These are phyloP conservation scores for Carex pumila DNA, from an alignment of 176 grass and related monocot species.

Conservation along the genomic window DNA sequence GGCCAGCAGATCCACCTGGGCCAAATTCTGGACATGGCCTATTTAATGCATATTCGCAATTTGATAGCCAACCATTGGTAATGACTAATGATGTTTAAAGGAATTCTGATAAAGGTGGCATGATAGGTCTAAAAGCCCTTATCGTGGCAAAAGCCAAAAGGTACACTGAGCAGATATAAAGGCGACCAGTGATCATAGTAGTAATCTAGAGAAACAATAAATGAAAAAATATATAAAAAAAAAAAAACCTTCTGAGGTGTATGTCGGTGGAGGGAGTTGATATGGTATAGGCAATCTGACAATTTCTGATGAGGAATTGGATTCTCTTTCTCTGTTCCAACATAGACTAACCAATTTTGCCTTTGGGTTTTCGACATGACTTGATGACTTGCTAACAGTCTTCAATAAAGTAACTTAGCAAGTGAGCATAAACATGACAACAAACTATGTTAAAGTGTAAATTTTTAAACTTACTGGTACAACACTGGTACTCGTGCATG, in stretches of 20 bases:
- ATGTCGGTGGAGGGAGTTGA: slow-evolving; percentile 67
- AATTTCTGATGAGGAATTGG: slow-evolving; percentile 18
- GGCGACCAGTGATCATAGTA: too few species aligned
- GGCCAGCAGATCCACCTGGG: neutral
- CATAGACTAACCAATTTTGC: slow-evolving; percentile 61
- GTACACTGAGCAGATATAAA: neutral
- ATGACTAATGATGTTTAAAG: neutral
- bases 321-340: slow-evolving; percentile 41
- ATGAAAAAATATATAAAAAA: neutral
- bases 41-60: neutral
- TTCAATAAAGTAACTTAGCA: neutral
- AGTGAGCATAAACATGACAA: neutral
- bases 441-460: neutral
- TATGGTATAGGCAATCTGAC: slow-evolving; percentile 78
- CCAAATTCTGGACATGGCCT: neutral
- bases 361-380: slow-evolving; percentile 22
- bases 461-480: slow-evolving; percentile 22
- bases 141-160: neutral
- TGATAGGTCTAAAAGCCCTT: neutral
- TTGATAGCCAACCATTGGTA: neutral
- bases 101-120: neutral
- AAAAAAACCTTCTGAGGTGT: slow-evolving; percentile 46
- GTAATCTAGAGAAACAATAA: neutral
- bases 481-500: slow-evolving; percentile 35
- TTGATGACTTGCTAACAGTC: slow-evolving; percentile 15